Evolutionary conservation across 2,329 filamentous ascomycete genomes (phyloP), one percentile per base, ranked within the genome.

Genomic region (Botrytis elliptica): DNA sequence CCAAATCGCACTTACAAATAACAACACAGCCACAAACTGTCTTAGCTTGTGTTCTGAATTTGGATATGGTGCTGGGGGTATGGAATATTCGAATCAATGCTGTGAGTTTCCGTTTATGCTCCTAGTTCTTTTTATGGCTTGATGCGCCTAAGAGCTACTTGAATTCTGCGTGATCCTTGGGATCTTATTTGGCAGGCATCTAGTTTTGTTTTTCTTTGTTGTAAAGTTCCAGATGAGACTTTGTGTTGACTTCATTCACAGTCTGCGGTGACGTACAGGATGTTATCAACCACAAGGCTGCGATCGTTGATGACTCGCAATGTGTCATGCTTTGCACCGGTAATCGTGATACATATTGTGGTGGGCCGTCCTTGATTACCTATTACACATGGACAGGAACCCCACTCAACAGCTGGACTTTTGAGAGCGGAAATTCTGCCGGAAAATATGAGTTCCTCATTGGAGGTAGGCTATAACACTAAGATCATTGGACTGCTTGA

Each of bases 401-500:
- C 12, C 88, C 76, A 49, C 80, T 90, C 49, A 88, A 90, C 76
- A 81, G 83, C 5, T 91, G 87, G 85, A 79, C 82, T 33, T 88
- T 87, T 73, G 85, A 88, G 8, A 79, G 82, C 46, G 87, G 86
- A 10, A 84, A 82, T 44, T 82, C 81, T 33, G 88, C 88, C 40
- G 89, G 89, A 38, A 82, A 82, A 5, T 91, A 91, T 77, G 84
- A 88, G 72, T 86, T 89, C 79, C 83, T 91, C 5, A 86, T 90
- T 57, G 87, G 87, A 55, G 88, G 89, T 57, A 66, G 22, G 68
- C 59, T 40, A 25, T 20, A 55, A 57, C 8, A 29, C 12, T 7
- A 64, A 33, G 22, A 66, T 3, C 7, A 36, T 36, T 20, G 25
- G 36, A 18, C 3, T 12, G 6, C 12, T 42, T 63, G n/a, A 36